Base-by-base conservation (phyloP, 1,139 yeast genomes). In the Scheffersomyces lignicola region DNA sequence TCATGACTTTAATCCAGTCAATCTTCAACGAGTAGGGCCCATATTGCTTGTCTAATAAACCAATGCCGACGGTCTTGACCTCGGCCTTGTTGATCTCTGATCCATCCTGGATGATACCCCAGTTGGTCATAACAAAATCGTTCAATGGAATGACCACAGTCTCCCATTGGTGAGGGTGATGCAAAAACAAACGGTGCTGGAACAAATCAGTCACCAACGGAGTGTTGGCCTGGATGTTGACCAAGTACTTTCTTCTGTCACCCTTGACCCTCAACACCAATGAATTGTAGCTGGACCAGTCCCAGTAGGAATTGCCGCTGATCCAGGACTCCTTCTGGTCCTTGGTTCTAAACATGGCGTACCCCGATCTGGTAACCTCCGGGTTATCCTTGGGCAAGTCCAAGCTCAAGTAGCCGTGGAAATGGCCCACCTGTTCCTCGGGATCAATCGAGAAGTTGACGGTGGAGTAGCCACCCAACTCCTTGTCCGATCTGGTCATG, bases 281-380 rank as follows among this genome's bases (percentile, higher is more conserved):
- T 49, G 80, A 78, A 36, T 71, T 68, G 53, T 63, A 78, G 34
- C 62, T 60, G 24, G 76, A 67, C 86, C 87, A 80, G 53, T 83
- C 83, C 84, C 84, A 78, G 50, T 60, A 73, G 27, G 60, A 57
- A 37, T 69, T 62, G 8, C 73, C 71, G 29, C 58, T 65, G 39
- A 57, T 60, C 78, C 71, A 74, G 48, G 65, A 70, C 54, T 62
- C 78, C 56, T 54, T 67, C 45, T 74, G 79, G 52, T 83, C 87
- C 44, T 67, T 73, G 2, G 95, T 85, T 44, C 95, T 73, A 60
- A 85, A 84, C 94, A 87, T 85, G 32, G 95, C 89, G 62, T 87
- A 87, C 1, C 96, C 96, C 5, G 87, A 76, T 34, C 84, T 69
- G 12, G 81, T 73, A 25, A 84, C 75, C 34, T 78, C 83, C 0